phyloP scores from a whole-genome alignment of 495 filamentous ascomycete genomes.

The Daldinia childiae region DNA sequence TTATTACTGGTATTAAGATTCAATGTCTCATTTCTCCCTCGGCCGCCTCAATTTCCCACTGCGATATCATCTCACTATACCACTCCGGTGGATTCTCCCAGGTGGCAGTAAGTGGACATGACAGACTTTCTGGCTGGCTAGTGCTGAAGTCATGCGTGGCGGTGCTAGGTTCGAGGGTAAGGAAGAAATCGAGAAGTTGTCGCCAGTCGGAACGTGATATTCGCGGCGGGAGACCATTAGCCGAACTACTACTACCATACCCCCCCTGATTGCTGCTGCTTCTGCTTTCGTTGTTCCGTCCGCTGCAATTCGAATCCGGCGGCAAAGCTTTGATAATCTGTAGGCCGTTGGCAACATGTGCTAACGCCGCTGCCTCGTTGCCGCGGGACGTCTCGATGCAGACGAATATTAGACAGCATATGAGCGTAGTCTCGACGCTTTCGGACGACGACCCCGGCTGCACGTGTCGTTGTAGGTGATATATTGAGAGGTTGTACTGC shows the following conservation, averaged over 20 bases:
- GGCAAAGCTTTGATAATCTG: conserved; percentile 50
- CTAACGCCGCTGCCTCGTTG: conserved; percentile 46
- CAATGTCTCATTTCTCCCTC: conserved; percentile 8
- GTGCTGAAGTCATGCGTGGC: conserved; percentile 23
- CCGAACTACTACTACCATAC: background rate
- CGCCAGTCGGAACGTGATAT: conserved; percentile 44
- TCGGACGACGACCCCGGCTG: conserved; percentile 37
- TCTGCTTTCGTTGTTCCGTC: background rate
- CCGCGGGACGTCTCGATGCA: conserved; percentile 51
- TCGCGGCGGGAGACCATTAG: conserved; percentile 1
- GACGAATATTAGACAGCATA: conserved; percentile 54
- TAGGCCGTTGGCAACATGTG: conserved; percentile 53
- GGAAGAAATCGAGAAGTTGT: conserved; percentile 50
- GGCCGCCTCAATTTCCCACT: conserved; percentile 17
- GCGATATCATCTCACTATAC: conserved; percentile 19
- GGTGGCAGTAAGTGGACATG: background rate
- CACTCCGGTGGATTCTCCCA: conserved; percentile 20
- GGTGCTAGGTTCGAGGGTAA: conserved; percentile 43
- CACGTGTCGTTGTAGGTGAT: conserved; percentile 46
- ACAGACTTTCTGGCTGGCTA: conserved; percentile 14
- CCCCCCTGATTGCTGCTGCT: conserved; percentile 20
- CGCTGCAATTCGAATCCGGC: background rate
- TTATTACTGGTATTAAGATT: conserved; percentile 6
- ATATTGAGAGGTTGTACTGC: conserved; percentile 53
- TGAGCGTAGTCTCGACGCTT: conserved; percentile 48